Conservation (phyloP, 2,329 filamentous ascomycete species). For the Penicillium italicum region DNA sequence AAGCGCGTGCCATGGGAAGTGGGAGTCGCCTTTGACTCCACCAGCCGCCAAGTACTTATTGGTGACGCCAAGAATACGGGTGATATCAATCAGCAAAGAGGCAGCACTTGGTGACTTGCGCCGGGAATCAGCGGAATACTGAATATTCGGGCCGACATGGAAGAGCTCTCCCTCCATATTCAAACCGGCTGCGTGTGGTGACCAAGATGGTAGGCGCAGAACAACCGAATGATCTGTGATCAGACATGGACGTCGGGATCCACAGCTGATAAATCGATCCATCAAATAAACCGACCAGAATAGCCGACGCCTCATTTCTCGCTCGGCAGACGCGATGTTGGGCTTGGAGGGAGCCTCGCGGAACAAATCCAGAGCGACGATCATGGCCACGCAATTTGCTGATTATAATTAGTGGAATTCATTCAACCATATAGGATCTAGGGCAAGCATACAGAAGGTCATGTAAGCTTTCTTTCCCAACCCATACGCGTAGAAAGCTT, state of each 20-base stretch:
- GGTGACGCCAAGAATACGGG: slow-evolving; percentile 74
- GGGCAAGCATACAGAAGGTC: slow-evolving; percentile 61
- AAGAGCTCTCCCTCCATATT: slow-evolving; percentile 76
- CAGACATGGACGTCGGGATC: slow-evolving; percentile 76
- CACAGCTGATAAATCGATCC: slow-evolving; percentile 77
- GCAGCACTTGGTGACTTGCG: slow-evolving; percentile 71
- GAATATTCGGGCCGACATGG: slow-evolving; percentile 71
- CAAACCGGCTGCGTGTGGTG: slow-evolving; percentile 57
- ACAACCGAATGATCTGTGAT: slow-evolving; percentile 73
- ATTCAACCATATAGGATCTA: not conserved
- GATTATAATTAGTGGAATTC: not conserved
- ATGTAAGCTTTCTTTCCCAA: slow-evolving; percentile 84
- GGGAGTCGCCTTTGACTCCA: slow-evolving; percentile 82
- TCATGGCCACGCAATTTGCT: slow-evolving; percentile 78
- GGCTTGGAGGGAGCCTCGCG: slow-evolving; percentile 65
- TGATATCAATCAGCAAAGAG: slow-evolving; percentile 80
- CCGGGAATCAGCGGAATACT: slow-evolving; percentile 65
- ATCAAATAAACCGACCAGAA: slow-evolving; percentile 89
- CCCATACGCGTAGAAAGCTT: slow-evolving; percentile 72
- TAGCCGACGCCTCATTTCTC: slow-evolving; percentile 71
- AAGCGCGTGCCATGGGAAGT: slow-evolving; percentile 85
- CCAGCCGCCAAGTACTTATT: slow-evolving; percentile 81
- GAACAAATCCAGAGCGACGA: slow-evolving; percentile 75
- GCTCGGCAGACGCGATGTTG: slow-evolving; percentile 63
- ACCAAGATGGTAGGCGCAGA: slow-evolving; percentile 72